Evolutionary conservation across 192 early-diverging fungal species (phyloP), one percentile per base, ranked within the genome.

Genomic region (Linnemannia elongata): DNA sequence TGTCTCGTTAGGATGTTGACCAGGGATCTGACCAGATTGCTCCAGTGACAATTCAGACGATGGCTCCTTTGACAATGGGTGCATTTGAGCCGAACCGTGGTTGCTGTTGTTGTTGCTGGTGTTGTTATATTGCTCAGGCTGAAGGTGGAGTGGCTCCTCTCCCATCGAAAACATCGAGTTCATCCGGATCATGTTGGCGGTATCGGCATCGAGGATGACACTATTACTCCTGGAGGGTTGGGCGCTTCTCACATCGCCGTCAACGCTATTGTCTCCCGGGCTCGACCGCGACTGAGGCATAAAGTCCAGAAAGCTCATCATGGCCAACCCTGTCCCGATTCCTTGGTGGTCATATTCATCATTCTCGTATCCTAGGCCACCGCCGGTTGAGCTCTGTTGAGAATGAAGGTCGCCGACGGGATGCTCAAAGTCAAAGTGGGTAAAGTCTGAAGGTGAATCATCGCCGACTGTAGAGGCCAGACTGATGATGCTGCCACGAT

Each of bases 401-500:
- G 76, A 83, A 30, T 83, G 81, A n/a, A 82, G 42, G 3, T 82
- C 81, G 36, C 75, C 55, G 15, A 83, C 27, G 7, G 77, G 44
- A 0, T 55, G 73, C 3, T 87, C 85, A 15, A 81, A 57, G 39
- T 87, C 85, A 52, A 81, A 76, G 47, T 75, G n/a, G 36, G n/a
- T 74, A 47, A 87, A 80, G 9, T 87, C 85, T n/a, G 85, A 77
- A 27, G 85, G 85, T 7, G 85, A 87, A 72, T 87, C 85, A 12
- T 87, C 85, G 1, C 85, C 85, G 33, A 87, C 72, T 6, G 85
- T 87, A 3, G 84, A 87, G 33, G 85, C 76, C 2, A 87, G 79
- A 44, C 85, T 87, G 85, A 87, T 87, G 79, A 87, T 87, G 35
- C 85, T 87, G 27, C 79, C 79, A 20, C 85, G 79, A 72, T 87